Base-by-base conservation (phyloP, 2,329 filamentous ascomycete genomes). In the Dactylellina haptotyla region DNA sequence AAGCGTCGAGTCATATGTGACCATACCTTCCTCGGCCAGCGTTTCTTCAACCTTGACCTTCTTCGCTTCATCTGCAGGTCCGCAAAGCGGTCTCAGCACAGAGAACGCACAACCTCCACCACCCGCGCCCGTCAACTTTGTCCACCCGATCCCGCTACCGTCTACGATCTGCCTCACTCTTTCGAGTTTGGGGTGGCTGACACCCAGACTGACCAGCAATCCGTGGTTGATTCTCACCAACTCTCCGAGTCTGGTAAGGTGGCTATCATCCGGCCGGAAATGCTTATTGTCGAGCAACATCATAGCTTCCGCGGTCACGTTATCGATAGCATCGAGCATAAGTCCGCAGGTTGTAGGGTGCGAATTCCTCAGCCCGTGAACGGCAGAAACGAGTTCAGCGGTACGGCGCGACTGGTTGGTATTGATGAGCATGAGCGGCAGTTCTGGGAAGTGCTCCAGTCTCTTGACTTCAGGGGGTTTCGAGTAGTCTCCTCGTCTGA, bases 61-160 rank as follows among this genome's bases (percentile, higher is more conserved):
- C 73, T 86, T 83, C 14, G 80, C 78, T 4, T 86, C 79, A 18
- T 75, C 70, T 2, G 37, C 37, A 10, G 54, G 30, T 20, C 51
- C 58, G 4, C 57, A 53, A 20, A 67, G 26, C 32, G 70, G 65
- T 76, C 89, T 90, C 53, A 99, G 84, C 2, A 99, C 84, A 0
- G 94, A 96, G 77, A 99, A 98, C 2, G 93, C 94, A 81, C 96
- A 98, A 1, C 95, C 95, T 65, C 95, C 96, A 10, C 95, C 96
- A 20, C 95, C 95, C 0, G 95, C 95, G 32, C 95, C 95, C 0
- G 95, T 99, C 66, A 99, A 86, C 81, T 99, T 99, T 10, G 95
- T 97, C 93, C 93, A 99, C 28, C 95, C 95, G 64, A 97, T 90
- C 41, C 90, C 90, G 65, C 92, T 87, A 77, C 95, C 88, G 77